Conservation (phyloP, 2,329 filamentous ascomycete genomes). For the Penicillium concentricum region DNA sequence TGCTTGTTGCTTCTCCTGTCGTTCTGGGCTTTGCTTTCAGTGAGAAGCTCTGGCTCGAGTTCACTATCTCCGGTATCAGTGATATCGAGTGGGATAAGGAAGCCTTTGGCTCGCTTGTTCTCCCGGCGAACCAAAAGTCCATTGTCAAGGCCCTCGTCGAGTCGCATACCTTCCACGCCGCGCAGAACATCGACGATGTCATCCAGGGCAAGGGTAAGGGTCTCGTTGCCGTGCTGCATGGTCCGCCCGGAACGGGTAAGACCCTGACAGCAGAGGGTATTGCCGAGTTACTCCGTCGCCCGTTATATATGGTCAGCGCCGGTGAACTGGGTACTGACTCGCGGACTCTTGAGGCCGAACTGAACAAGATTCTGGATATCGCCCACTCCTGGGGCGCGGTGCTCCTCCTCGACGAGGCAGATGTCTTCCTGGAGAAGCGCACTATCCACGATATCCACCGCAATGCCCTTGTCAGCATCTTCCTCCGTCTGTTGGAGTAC, state of each 20-base stretch:
- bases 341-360: slow-evolving; percentile 67
- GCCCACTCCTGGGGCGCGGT: slow-evolving; percentile 85
- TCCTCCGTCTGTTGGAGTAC: slow-evolving; percentile 82
- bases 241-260: slow-evolving; percentile 84
- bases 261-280: slow-evolving; percentile 86
- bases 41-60: slow-evolving; percentile 88
- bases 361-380: slow-evolving; percentile 82
- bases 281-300: slow-evolving; percentile 76
- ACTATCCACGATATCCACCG: slow-evolving; percentile 80
- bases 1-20: slow-evolving; percentile 78
- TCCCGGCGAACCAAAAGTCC: slow-evolving; percentile 62
- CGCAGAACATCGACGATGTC: slow-evolving; percentile 78
- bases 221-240: slow-evolving; percentile 77
- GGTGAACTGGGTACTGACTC: slow-evolving; percentile 81
- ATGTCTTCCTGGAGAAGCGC: slow-evolving; percentile 80
- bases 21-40: slow-evolving; percentile 84
- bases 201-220: slow-evolving; percentile 84
- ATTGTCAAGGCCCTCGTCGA: slow-evolving; percentile 80
- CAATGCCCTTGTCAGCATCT: slow-evolving; percentile 83
- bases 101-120: slow-evolving; percentile 78
- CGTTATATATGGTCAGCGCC: slow-evolving; percentile 78
- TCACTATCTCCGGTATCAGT: slow-evolving; percentile 73
- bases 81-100: slow-evolving; percentile 83
- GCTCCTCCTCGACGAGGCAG: slow-evolving; percentile 79
- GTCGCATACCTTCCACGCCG: slow-evolving; percentile 77